Evolutionary conservation across 2,329 filamentous ascomycete species (phyloP).

Genomic region (Aspergillus felis): DNA sequence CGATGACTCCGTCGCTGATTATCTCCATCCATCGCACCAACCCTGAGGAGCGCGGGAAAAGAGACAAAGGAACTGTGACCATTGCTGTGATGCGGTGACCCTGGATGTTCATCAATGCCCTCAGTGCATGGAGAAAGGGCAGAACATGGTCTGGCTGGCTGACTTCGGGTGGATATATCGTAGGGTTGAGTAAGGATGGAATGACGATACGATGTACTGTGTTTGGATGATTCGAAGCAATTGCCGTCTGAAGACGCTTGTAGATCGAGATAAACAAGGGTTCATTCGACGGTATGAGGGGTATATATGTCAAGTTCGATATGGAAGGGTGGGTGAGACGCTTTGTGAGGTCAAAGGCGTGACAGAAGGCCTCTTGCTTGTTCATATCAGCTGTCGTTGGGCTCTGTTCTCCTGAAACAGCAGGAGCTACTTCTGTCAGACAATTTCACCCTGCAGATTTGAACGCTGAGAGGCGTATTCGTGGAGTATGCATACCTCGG

Average conservation of each 20-base stretch:
- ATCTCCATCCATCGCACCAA: conserved; percentile 83
- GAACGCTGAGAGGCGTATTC: background rate
- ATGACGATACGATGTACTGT: conserved; percentile 76
- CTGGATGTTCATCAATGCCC: conserved; percentile 68
- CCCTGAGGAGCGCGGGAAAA: conserved; percentile 72
- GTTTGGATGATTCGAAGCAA: conserved; percentile 55
- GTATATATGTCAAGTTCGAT: conserved; percentile 51
- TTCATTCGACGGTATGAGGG: conserved; percentile 35
- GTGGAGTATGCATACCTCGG: conserved; percentile 53
- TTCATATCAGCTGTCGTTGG: conserved; percentile 32
- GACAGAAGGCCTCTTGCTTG: conserved; percentile 56
- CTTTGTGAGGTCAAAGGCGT: conserved; percentile 68
- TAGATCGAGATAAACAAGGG: conserved; percentile 65
- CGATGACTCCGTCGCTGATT: conserved; percentile 78
- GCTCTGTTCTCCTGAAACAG: conserved; percentile 38
- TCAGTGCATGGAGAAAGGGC: conserved; percentile 74
- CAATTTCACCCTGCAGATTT: conserved; percentile 1
- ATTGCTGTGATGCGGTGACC: conserved; percentile 64
- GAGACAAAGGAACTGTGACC: conserved; percentile 71
- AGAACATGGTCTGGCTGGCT: conserved; percentile 70
- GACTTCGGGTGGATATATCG: conserved; percentile 67
- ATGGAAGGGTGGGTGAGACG: conserved; percentile 56
- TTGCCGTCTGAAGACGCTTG: conserved; percentile 51
- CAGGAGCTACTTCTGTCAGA: conserved; percentile 25
- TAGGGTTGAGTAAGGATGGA: conserved; percentile 83